phyloP scores from a whole-genome alignment of 805 yeast species.

The Vanderwaltozyma yarrowii region DNA sequence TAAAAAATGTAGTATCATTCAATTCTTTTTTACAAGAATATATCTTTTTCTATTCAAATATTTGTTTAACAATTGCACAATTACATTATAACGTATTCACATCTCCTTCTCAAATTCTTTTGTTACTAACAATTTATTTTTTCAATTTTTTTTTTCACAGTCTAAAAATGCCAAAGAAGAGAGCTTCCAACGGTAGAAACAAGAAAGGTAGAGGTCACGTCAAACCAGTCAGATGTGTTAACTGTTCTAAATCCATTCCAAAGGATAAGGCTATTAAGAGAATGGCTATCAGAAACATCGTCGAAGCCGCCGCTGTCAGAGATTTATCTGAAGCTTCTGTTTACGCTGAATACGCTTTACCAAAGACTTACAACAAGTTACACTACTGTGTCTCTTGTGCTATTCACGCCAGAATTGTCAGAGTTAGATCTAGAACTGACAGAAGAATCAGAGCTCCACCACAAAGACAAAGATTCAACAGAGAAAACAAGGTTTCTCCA shows the following conservation, averaged over 20 bases:
- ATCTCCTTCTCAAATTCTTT: too few species aligned
- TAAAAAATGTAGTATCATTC: too few species aligned
- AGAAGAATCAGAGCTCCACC: constrained; percentile 99
- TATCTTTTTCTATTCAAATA: too few species aligned
- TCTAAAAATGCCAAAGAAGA: constrained; percentile 95
- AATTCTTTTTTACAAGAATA: too few species aligned
- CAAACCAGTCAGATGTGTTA: constrained; percentile 98
- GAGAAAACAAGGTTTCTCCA: constrained; percentile 93
- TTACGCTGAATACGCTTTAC: constrained; percentile 97
- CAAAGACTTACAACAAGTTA: constrained; percentile 98
- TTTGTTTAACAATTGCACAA: too few species aligned
- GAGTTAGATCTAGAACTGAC: constrained; percentile 98
- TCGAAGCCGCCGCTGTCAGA: constrained; percentile 99
- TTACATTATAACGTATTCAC: too few species aligned
- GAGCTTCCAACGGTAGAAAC: constrained; percentile 99
- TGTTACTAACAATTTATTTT: neutral
- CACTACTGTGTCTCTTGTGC: constrained; percentile 99
- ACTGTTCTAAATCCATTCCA: constrained; percentile 99
- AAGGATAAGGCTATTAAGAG: constrained; percentile 99
- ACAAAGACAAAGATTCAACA: constrained; percentile 96
- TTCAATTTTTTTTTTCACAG: neutral
- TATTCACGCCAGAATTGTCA: constrained; percentile 98
- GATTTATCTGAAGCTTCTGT: constrained; percentile 99
- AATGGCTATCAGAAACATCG: constrained; percentile 99
- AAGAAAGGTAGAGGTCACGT: constrained; percentile 99